phyloP scores from a whole-genome alignment of 768 basidiomycete species.

The Hypholoma sublateritium region DNA sequence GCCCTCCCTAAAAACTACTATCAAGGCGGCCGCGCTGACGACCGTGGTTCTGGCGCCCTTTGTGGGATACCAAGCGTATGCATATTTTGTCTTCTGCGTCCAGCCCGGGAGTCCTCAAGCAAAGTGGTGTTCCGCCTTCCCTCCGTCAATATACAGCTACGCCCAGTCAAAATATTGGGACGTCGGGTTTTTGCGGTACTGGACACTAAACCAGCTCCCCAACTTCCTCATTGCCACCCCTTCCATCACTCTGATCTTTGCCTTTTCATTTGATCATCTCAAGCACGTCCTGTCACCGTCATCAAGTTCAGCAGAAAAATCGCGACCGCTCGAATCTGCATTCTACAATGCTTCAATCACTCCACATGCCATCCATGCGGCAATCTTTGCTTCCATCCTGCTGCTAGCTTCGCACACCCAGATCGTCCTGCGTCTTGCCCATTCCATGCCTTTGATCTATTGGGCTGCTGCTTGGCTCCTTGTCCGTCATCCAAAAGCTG shows the following conservation, averaged over 20 bases:
- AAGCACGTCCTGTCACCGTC: background rate
- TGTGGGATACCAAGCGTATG: slow-evolving; percentile 64
- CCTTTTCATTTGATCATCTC: slow-evolving; percentile 39
- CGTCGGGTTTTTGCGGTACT: slow-evolving; percentile 82
- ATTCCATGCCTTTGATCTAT: slow-evolving; percentile 76
- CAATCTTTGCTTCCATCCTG: slow-evolving; percentile 59
- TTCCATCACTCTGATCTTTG: slow-evolving; percentile 51
- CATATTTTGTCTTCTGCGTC: slow-evolving; percentile 68
- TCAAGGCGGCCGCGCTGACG: slow-evolving; percentile 41
- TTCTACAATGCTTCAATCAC: slow-evolving; percentile 35
- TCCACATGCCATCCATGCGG: slow-evolving; percentile 77
- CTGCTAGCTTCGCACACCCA: slow-evolving; percentile 85
- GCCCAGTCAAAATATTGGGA: slow-evolving; percentile 89
- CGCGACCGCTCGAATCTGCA: background rate
- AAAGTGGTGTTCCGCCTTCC: slow-evolving; percentile 61
- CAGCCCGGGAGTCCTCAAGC: slow-evolving; percentile 8
- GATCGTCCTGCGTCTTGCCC: slow-evolving; percentile 76
- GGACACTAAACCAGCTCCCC: slow-evolving; percentile 79
- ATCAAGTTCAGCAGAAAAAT: background rate
- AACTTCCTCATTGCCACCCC: slow-evolving; percentile 85
- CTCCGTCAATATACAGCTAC: slow-evolving; percentile 79
- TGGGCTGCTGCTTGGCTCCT: slow-evolving; percentile 83
- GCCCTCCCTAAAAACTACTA: slow-evolving; percentile 30
- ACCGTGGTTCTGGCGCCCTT: slow-evolving; percentile 64
- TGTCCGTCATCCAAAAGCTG: slow-evolving; percentile 45